phyloP scores from a whole-genome alignment of 495 filamentous ascomycete species.

The Hyaloscypha finlandica region DNA sequence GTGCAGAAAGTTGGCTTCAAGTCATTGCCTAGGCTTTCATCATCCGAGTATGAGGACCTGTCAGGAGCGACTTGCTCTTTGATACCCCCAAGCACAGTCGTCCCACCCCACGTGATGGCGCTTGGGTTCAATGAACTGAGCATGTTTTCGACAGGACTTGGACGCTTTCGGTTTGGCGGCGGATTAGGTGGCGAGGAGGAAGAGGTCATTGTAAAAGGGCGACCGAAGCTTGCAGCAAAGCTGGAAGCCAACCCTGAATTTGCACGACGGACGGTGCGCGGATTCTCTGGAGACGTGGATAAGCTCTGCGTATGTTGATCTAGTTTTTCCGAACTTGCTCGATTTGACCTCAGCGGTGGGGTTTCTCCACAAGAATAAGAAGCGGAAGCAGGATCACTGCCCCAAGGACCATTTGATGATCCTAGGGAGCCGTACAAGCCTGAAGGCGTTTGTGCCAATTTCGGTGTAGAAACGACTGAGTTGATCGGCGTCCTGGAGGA shows the following conservation, averaged over 20 bases:
- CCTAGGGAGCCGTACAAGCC: slow-evolving; percentile 60
- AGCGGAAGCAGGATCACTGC: slow-evolving; percentile 49
- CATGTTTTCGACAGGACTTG: slow-evolving; percentile 67
- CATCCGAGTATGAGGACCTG: slow-evolving; percentile 47
- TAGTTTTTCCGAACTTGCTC: slow-evolving; percentile 29
- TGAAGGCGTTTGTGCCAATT: slow-evolving; percentile 55
- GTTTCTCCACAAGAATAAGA: slow-evolving; percentile 66
- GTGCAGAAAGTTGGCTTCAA: slow-evolving; percentile 44
- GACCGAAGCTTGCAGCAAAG: slow-evolving; percentile 70
- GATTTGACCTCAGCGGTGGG: slow-evolving; percentile 52
- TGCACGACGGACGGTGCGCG: slow-evolving; percentile 48
- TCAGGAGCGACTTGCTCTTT: slow-evolving; percentile 43
- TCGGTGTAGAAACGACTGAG: slow-evolving; percentile 58
- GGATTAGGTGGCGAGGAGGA: slow-evolving; percentile 54
- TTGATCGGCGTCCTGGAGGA: slow-evolving; percentile 48
- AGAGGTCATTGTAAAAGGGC: slow-evolving; percentile 67
- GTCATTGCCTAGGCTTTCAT: slow-evolving; percentile 37
- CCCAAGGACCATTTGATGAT: slow-evolving; percentile 56
- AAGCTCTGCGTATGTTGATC: slow-evolving; percentile 40
- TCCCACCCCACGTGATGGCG: slow-evolving; percentile 66
- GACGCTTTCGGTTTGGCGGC: slow-evolving; percentile 69
- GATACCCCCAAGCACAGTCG: slow-evolving; percentile 55
- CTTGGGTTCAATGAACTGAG: slow-evolving; percentile 60
- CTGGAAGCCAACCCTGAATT: slow-evolving; percentile 63
- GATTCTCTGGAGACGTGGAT: slow-evolving; percentile 73